Conservation (phyloP, 345 rosid species). For the Hibiscus syriacus region DNA sequence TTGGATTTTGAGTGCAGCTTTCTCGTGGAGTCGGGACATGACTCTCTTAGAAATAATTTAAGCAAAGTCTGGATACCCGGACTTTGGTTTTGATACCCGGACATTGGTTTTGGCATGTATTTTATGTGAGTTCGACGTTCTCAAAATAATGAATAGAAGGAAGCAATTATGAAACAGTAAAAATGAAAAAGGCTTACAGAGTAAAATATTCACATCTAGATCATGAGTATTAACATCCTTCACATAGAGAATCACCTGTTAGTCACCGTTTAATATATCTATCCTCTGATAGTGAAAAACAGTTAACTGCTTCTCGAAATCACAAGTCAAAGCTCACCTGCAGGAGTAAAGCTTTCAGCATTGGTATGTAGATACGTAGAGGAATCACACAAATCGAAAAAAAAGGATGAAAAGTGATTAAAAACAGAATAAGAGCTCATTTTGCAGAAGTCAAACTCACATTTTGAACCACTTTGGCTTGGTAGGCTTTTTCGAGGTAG, state of each 20-base stretch:
- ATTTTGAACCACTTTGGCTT: conserved; percentile 97
- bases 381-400: not conserved
- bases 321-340: conserved; percentile 7
- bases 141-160: not conserved
- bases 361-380: not conserved
- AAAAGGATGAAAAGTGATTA: not conserved
- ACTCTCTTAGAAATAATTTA: not conserved
- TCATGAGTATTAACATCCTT: not conserved
- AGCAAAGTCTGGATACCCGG: not conserved
- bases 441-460: conserved; percentile 30
- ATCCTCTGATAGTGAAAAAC: not conserved
- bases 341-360: not conserved
- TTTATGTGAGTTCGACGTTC: not conserved
- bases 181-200: not conserved
- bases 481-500: conserved; percentile 50
- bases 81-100: no score
- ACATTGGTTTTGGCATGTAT: not conserved
- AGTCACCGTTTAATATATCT: conserved; percentile 1
- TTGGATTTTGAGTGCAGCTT: not conserved
- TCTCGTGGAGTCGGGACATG: not conserved
- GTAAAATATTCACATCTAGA: conserved; percentile 7
- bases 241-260: not conserved
- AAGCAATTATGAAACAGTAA: not conserved
- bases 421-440: not conserved
- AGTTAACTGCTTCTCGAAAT: not conserved